These are phyloP conservation scores for Tulasnella sp. DNA, from an alignment of 768 basidiomycete species.

Conservation along the genomic window DNA sequence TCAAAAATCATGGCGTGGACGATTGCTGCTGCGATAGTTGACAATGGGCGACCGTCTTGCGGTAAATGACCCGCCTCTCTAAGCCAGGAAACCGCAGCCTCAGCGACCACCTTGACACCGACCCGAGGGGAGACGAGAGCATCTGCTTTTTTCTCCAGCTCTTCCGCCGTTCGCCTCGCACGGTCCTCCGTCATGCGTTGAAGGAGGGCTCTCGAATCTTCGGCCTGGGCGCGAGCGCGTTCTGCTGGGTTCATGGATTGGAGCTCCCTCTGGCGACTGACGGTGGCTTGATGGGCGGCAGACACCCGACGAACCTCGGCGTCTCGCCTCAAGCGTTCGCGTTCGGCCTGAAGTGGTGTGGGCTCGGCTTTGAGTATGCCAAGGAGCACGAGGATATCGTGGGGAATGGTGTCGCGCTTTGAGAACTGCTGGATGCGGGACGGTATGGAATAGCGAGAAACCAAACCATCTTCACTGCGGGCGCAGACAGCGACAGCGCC, in stretches of 20 bases:
- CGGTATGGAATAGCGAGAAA: slow-evolving; percentile 11
- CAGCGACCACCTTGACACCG: not conserved
- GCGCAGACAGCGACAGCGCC: slow-evolving; percentile 13
- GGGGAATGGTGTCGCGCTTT: slow-evolving; percentile 16
- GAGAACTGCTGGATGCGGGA: not conserved
- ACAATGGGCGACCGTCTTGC: not conserved
- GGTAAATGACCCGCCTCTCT: not conserved
- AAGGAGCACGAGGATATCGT: slow-evolving; percentile 9
- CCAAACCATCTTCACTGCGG: not conserved
- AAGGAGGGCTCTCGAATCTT: not conserved
- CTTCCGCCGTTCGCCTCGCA: not conserved
- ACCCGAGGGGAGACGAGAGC: slow-evolving; percentile 3
- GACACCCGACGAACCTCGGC: not conserved
- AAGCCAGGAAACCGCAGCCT: not conserved
- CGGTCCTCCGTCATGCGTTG: slow-evolving; percentile 11
- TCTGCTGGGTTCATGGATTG: slow-evolving; percentile 1
- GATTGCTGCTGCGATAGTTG: not conserved
- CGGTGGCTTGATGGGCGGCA: not conserved
- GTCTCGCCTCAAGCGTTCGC: not conserved
- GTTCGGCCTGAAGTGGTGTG: slow-evolving; percentile 10
- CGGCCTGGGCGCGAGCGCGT: not conserved
- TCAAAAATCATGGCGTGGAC: slow-evolving; percentile 14
- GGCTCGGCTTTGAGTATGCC: slow-evolving; percentile 9
- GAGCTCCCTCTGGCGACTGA: not conserved
- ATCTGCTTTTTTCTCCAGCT: slow-evolving; percentile 3